Conservation (phyloP, 495 filamentous ascomycete genomes). For the Penicillium parvum region DNA sequence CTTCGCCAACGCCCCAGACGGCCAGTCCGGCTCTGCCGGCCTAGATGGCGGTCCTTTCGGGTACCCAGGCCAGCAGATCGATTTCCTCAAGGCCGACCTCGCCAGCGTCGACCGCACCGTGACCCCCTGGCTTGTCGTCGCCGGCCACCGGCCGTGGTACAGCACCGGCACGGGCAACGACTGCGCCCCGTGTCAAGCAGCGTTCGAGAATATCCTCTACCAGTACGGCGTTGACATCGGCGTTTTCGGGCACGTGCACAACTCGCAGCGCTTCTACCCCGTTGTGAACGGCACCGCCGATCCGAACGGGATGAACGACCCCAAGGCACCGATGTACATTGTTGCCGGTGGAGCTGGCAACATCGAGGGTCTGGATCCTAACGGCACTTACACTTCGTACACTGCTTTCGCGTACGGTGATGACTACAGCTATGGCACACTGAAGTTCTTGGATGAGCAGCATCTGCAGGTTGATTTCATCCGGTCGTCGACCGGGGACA, state of each 20-base stretch:
- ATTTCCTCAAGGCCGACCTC: slow-evolving; percentile 46
- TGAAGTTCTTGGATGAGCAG: slow-evolving; percentile 32
- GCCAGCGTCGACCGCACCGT: slow-evolving; percentile 44
- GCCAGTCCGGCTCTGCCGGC: slow-evolving; percentile 40
- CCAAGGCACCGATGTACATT: slow-evolving; percentile 55
- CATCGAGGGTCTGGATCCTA: slow-evolving; percentile 38
- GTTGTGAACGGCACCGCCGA: slow-evolving; percentile 42
- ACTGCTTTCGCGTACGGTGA: slow-evolving; percentile 54
- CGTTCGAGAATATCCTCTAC: slow-evolving; percentile 56
- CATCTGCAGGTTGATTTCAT: slow-evolving; percentile 42
- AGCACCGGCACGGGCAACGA: slow-evolving; percentile 28
- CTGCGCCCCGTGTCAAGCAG: slow-evolving; percentile 50
- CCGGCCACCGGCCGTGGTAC: slow-evolving; percentile 61
- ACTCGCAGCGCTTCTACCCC: slow-evolving; percentile 46
- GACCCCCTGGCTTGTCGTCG: slow-evolving; percentile 56
- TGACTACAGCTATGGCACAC: slow-evolving; percentile 48
- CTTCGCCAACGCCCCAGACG: slow-evolving; percentile 40
- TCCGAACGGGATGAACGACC: slow-evolving; percentile 46
- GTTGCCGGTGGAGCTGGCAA: slow-evolving; percentile 45
- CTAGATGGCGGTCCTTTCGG: slow-evolving; percentile 53
- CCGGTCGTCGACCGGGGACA: slow-evolving; percentile 42
- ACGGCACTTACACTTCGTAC: slow-evolving; percentile 38
- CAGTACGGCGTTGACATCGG: slow-evolving; percentile 58
- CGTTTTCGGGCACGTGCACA: slow-evolving; percentile 60
- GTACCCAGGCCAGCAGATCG: slow-evolving; percentile 25